Conservation (phyloP, 129 eudicot genomes). For the Chrysanthemum seticuspe region DNA sequence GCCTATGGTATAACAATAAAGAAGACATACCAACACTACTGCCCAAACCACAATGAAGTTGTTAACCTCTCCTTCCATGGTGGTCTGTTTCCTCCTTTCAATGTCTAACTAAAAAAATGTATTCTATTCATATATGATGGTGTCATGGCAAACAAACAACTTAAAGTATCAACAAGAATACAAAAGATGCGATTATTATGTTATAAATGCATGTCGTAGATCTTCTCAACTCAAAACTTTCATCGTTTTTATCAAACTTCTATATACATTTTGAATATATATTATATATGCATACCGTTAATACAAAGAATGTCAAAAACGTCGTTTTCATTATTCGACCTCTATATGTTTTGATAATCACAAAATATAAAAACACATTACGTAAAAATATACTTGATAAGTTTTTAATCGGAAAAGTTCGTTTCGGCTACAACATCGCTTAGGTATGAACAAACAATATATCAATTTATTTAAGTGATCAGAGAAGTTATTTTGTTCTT, state of each 20-base stretch:
- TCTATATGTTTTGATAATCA: too few relatives aligned
- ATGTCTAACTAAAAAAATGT: conserved; percentile 2
- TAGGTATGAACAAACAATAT: too few relatives aligned
- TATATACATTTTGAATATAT: too few relatives aligned
- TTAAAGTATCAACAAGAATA: too few relatives aligned
- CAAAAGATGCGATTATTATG: neutral
- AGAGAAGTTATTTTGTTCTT: too few relatives aligned
- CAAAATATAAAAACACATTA: too few relatives aligned
- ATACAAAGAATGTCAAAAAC: conserved; percentile 26
- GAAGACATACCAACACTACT: conserved; percentile 33
- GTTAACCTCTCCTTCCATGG: conserved; percentile 55
- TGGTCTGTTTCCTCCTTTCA: neutral
- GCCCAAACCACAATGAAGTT: conserved; percentile 52
- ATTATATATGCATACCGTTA: neutral
- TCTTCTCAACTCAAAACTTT: neutral
- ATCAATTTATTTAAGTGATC: too few relatives aligned
- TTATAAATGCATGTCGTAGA: too few relatives aligned
- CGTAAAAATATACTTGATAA: too few relatives aligned
- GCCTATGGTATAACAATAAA: conserved; percentile 40
- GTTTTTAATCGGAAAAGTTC: too few relatives aligned
- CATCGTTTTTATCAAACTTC: neutral
- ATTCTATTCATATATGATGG: neutral
- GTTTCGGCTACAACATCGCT: too few relatives aligned
- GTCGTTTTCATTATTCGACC: too few relatives aligned
- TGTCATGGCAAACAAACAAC: neutral